A percentile compares a stretch with the other conserved stretches of the same genome.
Conservation (phyloP, 2,329 filamentous ascomycete species). For the Furcasterigmium sp. region DNA sequence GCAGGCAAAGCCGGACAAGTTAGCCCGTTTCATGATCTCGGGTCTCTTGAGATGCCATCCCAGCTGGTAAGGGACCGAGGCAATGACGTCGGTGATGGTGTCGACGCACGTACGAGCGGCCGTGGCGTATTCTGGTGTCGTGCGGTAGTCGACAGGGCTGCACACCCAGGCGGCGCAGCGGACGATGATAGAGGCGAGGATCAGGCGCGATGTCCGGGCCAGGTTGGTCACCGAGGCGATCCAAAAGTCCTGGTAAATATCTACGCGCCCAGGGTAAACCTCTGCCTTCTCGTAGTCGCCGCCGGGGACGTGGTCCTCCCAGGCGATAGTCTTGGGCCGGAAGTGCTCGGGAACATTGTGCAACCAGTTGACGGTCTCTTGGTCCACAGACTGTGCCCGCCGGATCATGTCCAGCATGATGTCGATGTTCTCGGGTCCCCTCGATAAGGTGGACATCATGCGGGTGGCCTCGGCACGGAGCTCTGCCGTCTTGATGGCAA, state of each 20-base stretch:
- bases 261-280: conserved; percentile 55
- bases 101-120: conserved; percentile 45
- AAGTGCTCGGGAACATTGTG: conserved; percentile 43
- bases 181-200: conserved; percentile 49
- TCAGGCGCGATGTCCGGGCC: conserved; percentile 46
- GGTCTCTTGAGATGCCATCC: conserved; percentile 49
- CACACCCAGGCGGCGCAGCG: conserved; percentile 58
- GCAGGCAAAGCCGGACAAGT: conserved; percentile 41
- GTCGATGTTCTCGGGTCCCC: conserved; percentile 44
- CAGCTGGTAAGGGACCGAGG: conserved; percentile 56
- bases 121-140: conserved; percentile 55
- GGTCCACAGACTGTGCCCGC: conserved; percentile 46
- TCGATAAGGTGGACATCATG: conserved; percentile 38
- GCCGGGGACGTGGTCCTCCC: conserved; percentile 48
- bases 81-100: conserved; percentile 53
- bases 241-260: conserved; percentile 55
- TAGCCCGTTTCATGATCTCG: conserved; percentile 31
- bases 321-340: conserved; percentile 46
- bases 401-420: conserved; percentile 47
- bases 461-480: conserved; percentile 49
- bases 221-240: conserved; percentile 55
- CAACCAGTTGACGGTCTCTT: conserved; percentile 47
- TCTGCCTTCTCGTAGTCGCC: conserved; percentile 48
- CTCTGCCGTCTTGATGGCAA: conserved; percentile 50
- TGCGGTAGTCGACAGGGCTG: conserved; percentile 55